Evolutionary conservation across 2,329 filamentous ascomycete genomes (phyloP).

Genomic region (Arthrobotrys sinensis): DNA sequence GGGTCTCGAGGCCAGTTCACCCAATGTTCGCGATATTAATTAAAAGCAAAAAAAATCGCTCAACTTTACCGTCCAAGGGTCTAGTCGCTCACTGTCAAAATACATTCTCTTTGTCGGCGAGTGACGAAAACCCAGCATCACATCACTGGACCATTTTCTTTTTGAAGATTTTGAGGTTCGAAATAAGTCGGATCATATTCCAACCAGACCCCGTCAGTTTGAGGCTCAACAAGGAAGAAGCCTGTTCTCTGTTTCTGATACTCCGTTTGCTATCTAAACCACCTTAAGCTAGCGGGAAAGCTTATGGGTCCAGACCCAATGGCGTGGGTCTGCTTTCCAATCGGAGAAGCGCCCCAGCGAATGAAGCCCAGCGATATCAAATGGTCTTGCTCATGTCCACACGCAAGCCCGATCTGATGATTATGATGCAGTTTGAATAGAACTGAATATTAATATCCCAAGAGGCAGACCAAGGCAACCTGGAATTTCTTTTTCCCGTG

Average conservation of each 20-base stretch:
- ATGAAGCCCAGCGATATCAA: constrained; percentile 29
- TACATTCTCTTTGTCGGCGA: constrained; percentile 1
- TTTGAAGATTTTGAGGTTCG: constrained; percentile 18
- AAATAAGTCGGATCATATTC: constrained; percentile 20
- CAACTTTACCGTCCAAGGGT: constrained; percentile 30
- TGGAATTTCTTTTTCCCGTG: constrained; percentile 17
- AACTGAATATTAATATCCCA: constrained; percentile 31
- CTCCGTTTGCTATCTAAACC: constrained; percentile 35
- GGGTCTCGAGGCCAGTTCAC: constrained; percentile 41
- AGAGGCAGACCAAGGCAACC: constrained; percentile 6
- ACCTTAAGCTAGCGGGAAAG: constrained; percentile 55
- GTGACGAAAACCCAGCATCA: constrained; percentile 32
- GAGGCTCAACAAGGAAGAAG: constrained; percentile 56
- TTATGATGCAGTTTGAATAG: constrained; percentile 44
- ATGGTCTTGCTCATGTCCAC: constrained; percentile 34
- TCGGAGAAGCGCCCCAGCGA: constrained; percentile 37
- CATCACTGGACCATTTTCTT: constrained; percentile 11
- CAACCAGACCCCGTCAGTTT: constrained; percentile 40
- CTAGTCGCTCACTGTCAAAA: not conserved
- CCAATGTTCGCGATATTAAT: constrained; percentile 23
- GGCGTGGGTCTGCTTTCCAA: constrained; percentile 58
- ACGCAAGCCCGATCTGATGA: constrained; percentile 27
- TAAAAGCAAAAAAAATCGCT: constrained; percentile 48
- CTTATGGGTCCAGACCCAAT: constrained; percentile 54
- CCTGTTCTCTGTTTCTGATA: constrained; percentile 47